Base-by-base conservation (phyloP, 2,329 filamentous ascomycete genomes). In the Ascochyta pisi region DNA sequence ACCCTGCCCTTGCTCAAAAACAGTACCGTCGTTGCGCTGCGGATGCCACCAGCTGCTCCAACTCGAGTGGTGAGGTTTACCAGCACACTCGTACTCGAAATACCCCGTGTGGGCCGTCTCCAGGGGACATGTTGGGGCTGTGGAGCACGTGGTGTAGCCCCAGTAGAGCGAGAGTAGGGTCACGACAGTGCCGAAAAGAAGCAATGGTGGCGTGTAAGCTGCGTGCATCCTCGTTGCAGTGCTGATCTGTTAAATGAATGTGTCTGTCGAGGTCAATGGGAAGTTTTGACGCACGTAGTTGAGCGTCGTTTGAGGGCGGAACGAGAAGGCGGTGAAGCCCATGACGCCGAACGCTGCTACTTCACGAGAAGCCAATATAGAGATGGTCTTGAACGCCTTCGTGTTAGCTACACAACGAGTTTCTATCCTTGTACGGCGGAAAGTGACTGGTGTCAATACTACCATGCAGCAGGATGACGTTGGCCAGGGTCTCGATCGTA, bases 1-100 rank as follows among this genome's bases (percentile, higher is more conserved):
- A 16, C 68, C 64, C 39, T 67, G 57, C 26, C 59, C 55, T 27
- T 45, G 52, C 43, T 60, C 48, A 13, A 40, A 31, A 10, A 35
- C 2, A 5, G 15, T 42, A 13, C 58, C 60, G 22, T 51, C 53
- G 19, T 48, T 59, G 22, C 63, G 57, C 34, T 73, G 62, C 7
- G 72, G 71, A 60, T 76, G 71, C 61, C 65, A 71, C 72, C 73
- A 76, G 46, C 61, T 68, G n/a, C 53, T 42, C 71, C 72, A 75
- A 43, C 67, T 74, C 35, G 70, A 65, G 15, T 71, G 65, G 54
- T 75, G 63, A 39, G 73, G 73, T 49, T 66, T 74, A 13, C 52
- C 63, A 4, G 66, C 57, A 37, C 64, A 68, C 26, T 65, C 65
- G 33, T 68, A 67, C 34, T 63, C 64, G 37, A 69, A 51, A 47